These are phyloP conservation scores for Lantana camara DNA, from an alignment of 257 asterid genomes.

Conservation along the genomic window DNA sequence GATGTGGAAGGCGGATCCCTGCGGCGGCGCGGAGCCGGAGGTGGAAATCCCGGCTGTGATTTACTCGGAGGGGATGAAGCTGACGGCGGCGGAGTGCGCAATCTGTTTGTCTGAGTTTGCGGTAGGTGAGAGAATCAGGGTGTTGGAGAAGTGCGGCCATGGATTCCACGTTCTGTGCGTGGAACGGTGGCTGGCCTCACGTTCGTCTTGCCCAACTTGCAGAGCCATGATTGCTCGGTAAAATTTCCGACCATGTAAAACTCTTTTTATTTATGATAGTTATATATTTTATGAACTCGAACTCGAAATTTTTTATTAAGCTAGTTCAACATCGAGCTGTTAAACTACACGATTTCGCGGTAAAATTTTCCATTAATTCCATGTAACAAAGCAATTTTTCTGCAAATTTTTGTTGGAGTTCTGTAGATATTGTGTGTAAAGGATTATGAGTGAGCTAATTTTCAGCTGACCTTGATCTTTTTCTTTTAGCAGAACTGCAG, in stretches of 20 bases:
- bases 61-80: slow-evolving; percentile 42
- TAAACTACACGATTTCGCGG: too few species aligned
- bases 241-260: slow-evolving; percentile 14
- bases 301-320: too few species aligned
- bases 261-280: not conserved
- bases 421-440: too few species aligned
- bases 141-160: slow-evolving; percentile 46
- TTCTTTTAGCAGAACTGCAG: too few species aligned
- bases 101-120: slow-evolving; percentile 50
- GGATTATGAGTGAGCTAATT: too few species aligned
- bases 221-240: slow-evolving; percentile 31
- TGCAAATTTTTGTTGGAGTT: too few species aligned
- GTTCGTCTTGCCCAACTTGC: slow-evolving; percentile 56
- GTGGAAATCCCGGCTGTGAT: slow-evolving; percentile 25
- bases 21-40: slow-evolving; percentile 20
- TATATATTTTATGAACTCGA: too few species aligned
- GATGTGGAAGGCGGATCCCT: slow-evolving; percentile 6
- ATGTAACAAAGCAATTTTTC: too few species aligned
- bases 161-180: slow-evolving; percentile 48
- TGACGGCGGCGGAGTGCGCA: slow-evolving; percentile 42
- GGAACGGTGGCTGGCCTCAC: slow-evolving; percentile 44
- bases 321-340: too few species aligned
- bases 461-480: too few species aligned
- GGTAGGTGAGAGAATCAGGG: slow-evolving; percentile 44
- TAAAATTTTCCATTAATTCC: too few species aligned